Conservation (phyloP, 2,329 filamentous ascomycete genomes). For the Fusarium cyanostomum region DNA sequence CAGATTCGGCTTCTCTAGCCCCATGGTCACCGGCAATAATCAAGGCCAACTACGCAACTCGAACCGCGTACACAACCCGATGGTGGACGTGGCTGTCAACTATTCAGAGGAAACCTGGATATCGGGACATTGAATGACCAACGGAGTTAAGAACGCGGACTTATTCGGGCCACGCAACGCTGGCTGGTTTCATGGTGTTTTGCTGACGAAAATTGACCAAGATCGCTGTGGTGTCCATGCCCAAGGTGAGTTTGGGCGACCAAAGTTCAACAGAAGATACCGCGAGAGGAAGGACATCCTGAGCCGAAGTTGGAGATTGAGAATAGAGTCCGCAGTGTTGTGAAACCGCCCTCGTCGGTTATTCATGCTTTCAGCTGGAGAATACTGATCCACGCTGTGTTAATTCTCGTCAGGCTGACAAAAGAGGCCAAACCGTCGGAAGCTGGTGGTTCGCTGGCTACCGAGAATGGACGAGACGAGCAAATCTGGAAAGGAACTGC, state of each 20-base stretch:
- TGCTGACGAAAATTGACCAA: conserved; percentile 20
- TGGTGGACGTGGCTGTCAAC: conserved; percentile 31
- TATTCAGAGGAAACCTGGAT: conserved; percentile 3
- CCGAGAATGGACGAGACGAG: conserved; percentile 12
- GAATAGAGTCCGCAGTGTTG: conserved; percentile 3
- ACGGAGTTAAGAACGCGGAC: conserved; percentile 7
- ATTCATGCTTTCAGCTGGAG: conserved; percentile 8
- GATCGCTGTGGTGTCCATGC: background rate
- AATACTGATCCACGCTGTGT: conserved; percentile 1
- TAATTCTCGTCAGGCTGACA: background rate
- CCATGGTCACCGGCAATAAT: background rate
- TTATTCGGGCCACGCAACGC: background rate
- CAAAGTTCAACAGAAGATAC: conserved; percentile 7
- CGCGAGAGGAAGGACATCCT: background rate
- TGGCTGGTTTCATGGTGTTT: conserved; percentile 16
- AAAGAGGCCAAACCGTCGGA: background rate
- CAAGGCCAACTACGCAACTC: conserved; percentile 19
- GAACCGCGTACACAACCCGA: conserved; percentile 29
- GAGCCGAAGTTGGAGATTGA: background rate
- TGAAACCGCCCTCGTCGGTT: conserved; percentile 20
- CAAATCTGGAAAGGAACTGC: conserved; percentile 9
- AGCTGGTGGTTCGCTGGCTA: background rate
- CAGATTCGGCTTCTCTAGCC: conserved; percentile 8
- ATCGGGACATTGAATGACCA: conserved; percentile 1
- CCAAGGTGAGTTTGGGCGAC: background rate